A percentile compares a stretch with the other conserved stretches of the same genome.
Conservation (phyloP, 2,329 filamentous ascomycete species). For the Allantophomopsis lycopodina region DNA sequence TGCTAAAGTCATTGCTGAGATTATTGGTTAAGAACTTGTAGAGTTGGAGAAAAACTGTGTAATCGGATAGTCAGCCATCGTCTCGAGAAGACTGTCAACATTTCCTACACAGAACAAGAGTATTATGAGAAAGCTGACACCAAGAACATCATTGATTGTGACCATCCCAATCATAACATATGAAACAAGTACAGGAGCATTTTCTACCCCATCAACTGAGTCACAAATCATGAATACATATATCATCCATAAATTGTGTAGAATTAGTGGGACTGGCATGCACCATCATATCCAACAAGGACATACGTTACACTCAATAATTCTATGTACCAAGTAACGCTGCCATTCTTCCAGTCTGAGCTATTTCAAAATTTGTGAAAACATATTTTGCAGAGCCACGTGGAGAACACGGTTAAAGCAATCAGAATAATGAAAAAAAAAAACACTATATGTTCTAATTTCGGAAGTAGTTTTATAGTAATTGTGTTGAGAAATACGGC, state of each 20-base stretch:
- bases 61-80: conserved; percentile 37
- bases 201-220: conserved; percentile 51
- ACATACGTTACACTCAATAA: conserved; percentile 41
- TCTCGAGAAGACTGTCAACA: conserved; percentile 25
- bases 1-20: conserved; percentile 22
- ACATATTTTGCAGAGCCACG: conserved; percentile 35
- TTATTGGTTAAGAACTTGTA: conserved; percentile 21
- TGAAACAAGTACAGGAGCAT: conserved; percentile 53
- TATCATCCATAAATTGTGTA: too few species aligned
- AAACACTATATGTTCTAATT: conserved; percentile 28
- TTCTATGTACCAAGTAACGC: conserved; percentile 64
- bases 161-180: conserved; percentile 60
- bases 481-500: conserved; percentile 28
- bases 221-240: conserved; percentile 15
- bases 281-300: too few species aligned
- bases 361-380: conserved; percentile 54
- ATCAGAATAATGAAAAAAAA: conserved; percentile 26
- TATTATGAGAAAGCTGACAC: conserved; percentile 55
- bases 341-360: conserved; percentile 50
- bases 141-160: conserved; percentile 50
- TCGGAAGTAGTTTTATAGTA: conserved; percentile 21
- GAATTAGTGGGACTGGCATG: too few species aligned
- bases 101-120: conserved; percentile 40
- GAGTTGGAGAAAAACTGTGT: conserved; percentile 38
- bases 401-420: conserved; percentile 10